phyloP scores from a whole-genome alignment of 2,329 filamentous ascomycete genomes.

The Exophiala mesophila region DNA sequence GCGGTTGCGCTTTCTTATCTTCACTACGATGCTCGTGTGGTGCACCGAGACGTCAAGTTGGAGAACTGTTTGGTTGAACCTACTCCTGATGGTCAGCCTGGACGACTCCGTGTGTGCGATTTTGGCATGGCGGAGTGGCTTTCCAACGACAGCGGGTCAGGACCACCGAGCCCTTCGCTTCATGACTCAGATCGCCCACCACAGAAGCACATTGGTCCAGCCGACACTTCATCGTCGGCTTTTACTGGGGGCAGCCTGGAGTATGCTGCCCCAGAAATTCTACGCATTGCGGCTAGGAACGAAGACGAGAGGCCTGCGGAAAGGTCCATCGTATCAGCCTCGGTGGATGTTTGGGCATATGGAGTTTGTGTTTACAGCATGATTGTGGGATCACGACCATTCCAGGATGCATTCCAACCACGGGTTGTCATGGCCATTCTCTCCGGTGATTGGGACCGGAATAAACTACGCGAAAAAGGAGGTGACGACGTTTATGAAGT shows the following conservation, averaged over 20 bases:
- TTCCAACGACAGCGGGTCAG: conserved; percentile 47
- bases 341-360: conserved; percentile 63
- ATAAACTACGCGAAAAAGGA: conserved; percentile 17
- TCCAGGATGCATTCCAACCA: conserved; percentile 56
- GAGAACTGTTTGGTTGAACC: conserved; percentile 62
- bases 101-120: conserved; percentile 59
- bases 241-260: conserved; percentile 55
- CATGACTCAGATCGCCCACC: conserved; percentile 44
- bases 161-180: conserved; percentile 46
- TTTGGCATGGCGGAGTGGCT: conserved; percentile 68
- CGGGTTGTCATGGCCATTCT: conserved; percentile 57
- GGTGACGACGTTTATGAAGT: conserved; percentile 49
- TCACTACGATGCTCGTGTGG: conserved; percentile 62
- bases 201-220: conserved; percentile 49
- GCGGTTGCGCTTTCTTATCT: conserved; percentile 61
- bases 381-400: conserved; percentile 57
- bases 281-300: conserved; percentile 33
- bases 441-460: conserved; percentile 54
- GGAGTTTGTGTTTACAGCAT: conserved; percentile 60
- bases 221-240: conserved; percentile 50
- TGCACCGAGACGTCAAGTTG: conserved; percentile 64
- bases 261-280: conserved; percentile 47
- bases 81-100: conserved; percentile 46
- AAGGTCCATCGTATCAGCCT: conserved; percentile 40
- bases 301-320: conserved; percentile 3